These are phyloP conservation scores for Candida broadrunensis DNA, from an alignment of 805 yeast species.

Conservation along the genomic window DNA sequence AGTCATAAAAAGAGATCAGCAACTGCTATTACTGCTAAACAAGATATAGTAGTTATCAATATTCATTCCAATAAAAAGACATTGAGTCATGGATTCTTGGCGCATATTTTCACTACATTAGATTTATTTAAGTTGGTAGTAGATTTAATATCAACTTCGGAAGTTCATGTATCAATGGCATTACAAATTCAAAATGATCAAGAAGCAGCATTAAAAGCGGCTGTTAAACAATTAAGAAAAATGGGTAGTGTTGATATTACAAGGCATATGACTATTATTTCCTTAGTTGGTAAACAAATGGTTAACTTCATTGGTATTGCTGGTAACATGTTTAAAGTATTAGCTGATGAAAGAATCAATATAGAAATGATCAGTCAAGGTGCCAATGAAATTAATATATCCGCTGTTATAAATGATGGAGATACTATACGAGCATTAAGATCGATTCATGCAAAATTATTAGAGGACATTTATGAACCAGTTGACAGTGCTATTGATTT, in stretches of 20 bases:
- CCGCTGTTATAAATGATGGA: conserved; percentile 84
- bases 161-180: conserved; percentile 98
- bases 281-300: conserved; percentile 96
- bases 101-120: conserved; percentile 80
- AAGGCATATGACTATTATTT: conserved; percentile 83
- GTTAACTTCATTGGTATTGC: conserved; percentile 96
- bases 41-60: conserved; percentile 85
- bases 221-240: conserved; percentile 71
- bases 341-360: conserved; percentile 88
- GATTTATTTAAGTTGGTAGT: conserved; percentile 86
- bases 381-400: conserved; percentile 94
- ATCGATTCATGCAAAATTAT: conserved; percentile 74
- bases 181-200: conserved; percentile 72
- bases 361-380: conserved; percentile 99
- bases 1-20: conserved; percentile 61
- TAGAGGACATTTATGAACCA: conserved; percentile 43
- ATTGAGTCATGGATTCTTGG: conserved; percentile 91
- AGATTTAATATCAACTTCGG: conserved; percentile 94
- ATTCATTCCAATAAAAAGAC: conserved; percentile 93
- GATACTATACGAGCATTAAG: conserved; percentile 84
- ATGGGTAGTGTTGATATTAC: conserved; percentile 91
- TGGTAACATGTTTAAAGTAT: conserved; percentile 90
- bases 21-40: conserved; percentile 95
- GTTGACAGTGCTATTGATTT: conserved; percentile 25
- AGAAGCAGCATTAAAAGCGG: conserved; percentile 60